Evolutionary conservation across 176 grass and related monocot genomes (phyloP).

Genomic region (Lolium perenne): DNA sequence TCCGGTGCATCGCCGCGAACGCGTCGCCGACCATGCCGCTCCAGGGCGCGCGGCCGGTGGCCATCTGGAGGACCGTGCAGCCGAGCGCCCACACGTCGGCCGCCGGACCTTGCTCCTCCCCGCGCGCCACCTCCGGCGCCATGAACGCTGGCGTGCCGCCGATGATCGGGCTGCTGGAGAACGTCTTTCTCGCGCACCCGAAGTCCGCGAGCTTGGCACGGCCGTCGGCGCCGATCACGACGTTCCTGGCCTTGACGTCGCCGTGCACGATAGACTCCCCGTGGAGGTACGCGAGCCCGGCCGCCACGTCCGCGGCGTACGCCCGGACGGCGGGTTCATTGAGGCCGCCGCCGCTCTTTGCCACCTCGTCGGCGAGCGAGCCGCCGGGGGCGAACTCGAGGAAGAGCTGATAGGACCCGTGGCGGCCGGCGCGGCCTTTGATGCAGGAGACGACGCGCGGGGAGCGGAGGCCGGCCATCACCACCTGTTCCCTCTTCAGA

Average conservation of each 20-base stretch:
- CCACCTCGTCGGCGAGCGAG: no score
- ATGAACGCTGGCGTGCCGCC: no score
- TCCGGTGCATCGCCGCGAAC: conserved; percentile 55
- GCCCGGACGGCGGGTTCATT: no score
- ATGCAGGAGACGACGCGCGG: conserved; percentile 68
- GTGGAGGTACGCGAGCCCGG: conserved; percentile 69
- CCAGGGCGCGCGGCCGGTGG: conserved; percentile 62
- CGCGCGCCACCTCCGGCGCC: no score
- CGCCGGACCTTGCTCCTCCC: neutral
- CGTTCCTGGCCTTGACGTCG: no score
- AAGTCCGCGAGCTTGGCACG: conserved; percentile 62
- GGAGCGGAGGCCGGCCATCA: conserved; percentile 48
- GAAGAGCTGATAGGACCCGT: conserved; percentile 34
- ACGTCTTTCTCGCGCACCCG: conserved; percentile 44
- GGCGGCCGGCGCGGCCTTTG: neutral
- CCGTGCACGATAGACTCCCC: conserved; percentile 54
- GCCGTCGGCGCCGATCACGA: no score
- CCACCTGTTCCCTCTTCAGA: no score
- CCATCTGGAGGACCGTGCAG: conserved; percentile 71
- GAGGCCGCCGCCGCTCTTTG: no score
- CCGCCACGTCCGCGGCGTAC: no score
- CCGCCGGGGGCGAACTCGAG: conserved; percentile 78
- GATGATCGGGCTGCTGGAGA: neutral
- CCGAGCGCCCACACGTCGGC: conserved; percentile 86
- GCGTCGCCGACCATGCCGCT: conserved; percentile 34